A percentile compares a stretch with the other conserved stretches of the same genome.
Evolutionary conservation across 2,329 filamentous ascomycete species (phyloP).

Genomic region (Nemania bipapillata): DNA sequence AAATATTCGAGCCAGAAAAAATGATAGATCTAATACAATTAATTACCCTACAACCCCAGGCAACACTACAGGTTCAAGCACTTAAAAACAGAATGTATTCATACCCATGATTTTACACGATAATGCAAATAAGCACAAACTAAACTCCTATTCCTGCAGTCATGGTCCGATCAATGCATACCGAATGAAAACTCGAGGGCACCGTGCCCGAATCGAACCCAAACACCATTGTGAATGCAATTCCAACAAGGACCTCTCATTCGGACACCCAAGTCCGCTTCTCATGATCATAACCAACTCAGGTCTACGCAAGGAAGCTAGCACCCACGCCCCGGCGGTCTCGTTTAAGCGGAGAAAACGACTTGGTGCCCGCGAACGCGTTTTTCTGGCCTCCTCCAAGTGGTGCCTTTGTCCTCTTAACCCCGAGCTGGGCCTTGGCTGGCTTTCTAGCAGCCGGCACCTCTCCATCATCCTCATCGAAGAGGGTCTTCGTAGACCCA

Average conservation of each 20-base stretch:
- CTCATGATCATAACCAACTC: slow-evolving; percentile 28
- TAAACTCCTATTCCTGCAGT: slow-evolving; percentile 38
- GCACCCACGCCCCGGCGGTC: slow-evolving; percentile 71
- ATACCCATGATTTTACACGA: slow-evolving; percentile 40
- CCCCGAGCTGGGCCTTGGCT: slow-evolving; percentile 44
- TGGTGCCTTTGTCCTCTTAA: slow-evolving; percentile 52
- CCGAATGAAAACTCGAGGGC: not conserved
- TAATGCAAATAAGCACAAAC: slow-evolving; percentile 39
- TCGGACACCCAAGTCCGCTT: slow-evolving; percentile 4
- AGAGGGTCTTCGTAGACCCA: slow-evolving; percentile 73
- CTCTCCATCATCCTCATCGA: slow-evolving; percentile 72
- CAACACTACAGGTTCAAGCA: not conserved
- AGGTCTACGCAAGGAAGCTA: slow-evolving; percentile 65
- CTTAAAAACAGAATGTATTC: slow-evolving; percentile 30
- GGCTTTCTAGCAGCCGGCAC: slow-evolving; percentile 30
- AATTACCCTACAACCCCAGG: not conserved
- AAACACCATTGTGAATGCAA: slow-evolving; percentile 43
- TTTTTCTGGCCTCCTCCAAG: slow-evolving; percentile 56
- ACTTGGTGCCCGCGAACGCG: slow-evolving; percentile 62
- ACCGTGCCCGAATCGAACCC: slow-evolving; percentile 17
- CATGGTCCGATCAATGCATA: slow-evolving; percentile 18
- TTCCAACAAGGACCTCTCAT: slow-evolving; percentile 14
- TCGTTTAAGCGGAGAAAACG: slow-evolving; percentile 78
- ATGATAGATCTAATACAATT: not conserved
- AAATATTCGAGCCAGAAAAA: no score